Evolutionary conservation across 2,329 filamentous ascomycete genomes (phyloP), one percentile per base, ranked within the genome.

Genomic region (Aspergillus ruber): DNA sequence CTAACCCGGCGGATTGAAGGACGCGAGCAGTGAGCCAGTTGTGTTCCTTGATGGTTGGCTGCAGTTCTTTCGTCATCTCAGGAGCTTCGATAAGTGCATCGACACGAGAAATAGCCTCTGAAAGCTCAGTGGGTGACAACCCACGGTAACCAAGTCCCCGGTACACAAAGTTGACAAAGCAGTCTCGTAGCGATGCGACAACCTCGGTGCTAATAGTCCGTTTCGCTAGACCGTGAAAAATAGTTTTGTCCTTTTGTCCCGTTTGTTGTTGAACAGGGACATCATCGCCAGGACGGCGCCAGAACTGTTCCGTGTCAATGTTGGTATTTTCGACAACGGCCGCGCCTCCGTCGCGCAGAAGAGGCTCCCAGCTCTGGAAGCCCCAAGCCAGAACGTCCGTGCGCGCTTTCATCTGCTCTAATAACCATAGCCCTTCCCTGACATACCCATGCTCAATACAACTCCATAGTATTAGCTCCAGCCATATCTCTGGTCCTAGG

Each of bases 131-230:
- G 57, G 41, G 57, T 39, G 56, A 45, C 67, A 58, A n/a, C 48
- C 56, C 52, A 58, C 64, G 32, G 62, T 64, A 46, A 52, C 58
- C 51, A 55, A 70, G 27, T 40, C 73, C 74, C 18, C 73, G 55
- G 46, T 70, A 71, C 38, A 75, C 59, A 10, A 61, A 56, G 50
- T 74, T 77, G 36, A 76, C 58, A 12, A 81, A 59, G 13, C 73
- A 76, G 55, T 81, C 77, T 25, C 81, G 65, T 36, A 81, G 72
- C 5, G 77, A 75, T 44, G 74, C 67, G 21, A 83, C 71, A 9
- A 83, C 73, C 61, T 84, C 81, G 38, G 71, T 70, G 56, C 79
- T 83, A 55, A 84, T 74, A 0, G 77, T 81, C 43, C 69, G 63
- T 38, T 52, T 50, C 2, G 67, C 71, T 29, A 74, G 64, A n/a